Evolutionary conservation across 2,329 filamentous ascomycete genomes (phyloP).

Genomic region (Aspergillus oerlinghausenensis): DNA sequence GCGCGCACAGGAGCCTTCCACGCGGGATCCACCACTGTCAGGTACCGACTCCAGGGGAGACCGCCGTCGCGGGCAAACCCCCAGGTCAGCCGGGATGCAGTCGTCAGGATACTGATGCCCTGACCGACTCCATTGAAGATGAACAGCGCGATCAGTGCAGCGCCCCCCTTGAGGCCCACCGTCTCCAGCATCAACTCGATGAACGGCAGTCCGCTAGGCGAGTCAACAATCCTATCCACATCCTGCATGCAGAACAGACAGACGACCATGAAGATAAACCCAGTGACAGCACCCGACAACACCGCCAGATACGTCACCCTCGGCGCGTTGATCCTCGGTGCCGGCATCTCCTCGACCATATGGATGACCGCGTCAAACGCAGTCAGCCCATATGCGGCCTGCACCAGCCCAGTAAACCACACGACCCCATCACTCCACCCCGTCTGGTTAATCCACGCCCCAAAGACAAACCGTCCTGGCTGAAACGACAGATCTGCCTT

Average conservation of each 20-base stretch:
- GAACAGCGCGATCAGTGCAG: slow-evolving; percentile 51
- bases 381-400: slow-evolving; percentile 54
- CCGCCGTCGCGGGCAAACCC: slow-evolving; percentile 53
- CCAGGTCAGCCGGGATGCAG: slow-evolving; percentile 51
- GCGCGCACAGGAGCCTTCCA: slow-evolving; percentile 53
- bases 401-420: slow-evolving; percentile 57
- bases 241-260: slow-evolving; percentile 50
- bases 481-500: slow-evolving; percentile 45
- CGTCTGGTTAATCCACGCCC: slow-evolving; percentile 47
- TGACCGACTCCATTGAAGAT: slow-evolving; percentile 54
- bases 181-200: slow-evolving; percentile 45
- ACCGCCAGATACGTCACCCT: slow-evolving; percentile 52
- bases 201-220: slow-evolving; percentile 43
- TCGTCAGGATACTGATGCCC: slow-evolving; percentile 49
- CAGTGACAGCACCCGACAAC: slow-evolving; percentile 45
- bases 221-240: slow-evolving; percentile 39
- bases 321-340: slow-evolving; percentile 49
- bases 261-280: slow-evolving; percentile 50
- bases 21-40: slow-evolving; percentile 41
- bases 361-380: slow-evolving; percentile 58
- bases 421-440: slow-evolving; percentile 53
- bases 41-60: slow-evolving; percentile 43
- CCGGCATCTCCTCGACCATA: slow-evolving; percentile 55
- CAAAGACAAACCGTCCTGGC: slow-evolving; percentile 50
- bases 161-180: slow-evolving; percentile 40